Percentiles rank a stretch among this genome's conserved stretches.
Conservation (phyloP, 805 yeast genomes). For the Crinitomyces ghanaensis region DNA sequence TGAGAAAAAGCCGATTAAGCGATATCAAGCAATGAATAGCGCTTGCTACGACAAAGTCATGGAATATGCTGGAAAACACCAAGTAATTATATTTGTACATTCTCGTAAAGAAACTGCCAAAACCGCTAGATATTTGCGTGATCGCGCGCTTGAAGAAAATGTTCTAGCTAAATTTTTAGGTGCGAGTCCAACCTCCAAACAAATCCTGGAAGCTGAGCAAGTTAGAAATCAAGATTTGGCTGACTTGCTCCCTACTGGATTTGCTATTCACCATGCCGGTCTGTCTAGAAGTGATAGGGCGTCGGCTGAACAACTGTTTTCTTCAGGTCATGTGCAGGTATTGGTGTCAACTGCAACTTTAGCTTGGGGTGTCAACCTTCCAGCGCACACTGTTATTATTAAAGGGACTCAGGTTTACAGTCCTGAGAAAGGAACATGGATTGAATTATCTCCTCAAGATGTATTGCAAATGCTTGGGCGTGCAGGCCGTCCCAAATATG, state of each 20-base stretch:
- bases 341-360: slow-evolving; percentile 85
- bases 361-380: slow-evolving; percentile 96
- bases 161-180: slow-evolving; percentile 35
- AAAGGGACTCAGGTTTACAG: slow-evolving; percentile 91
- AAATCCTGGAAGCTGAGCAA: slow-evolving; percentile 55
- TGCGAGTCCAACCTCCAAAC: slow-evolving; percentile 46
- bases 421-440: slow-evolving; percentile 85
- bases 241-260: slow-evolving; percentile 54
- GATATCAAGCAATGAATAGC: slow-evolving; percentile 73
- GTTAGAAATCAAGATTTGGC: slow-evolving; percentile 44
- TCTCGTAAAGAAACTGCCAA: slow-evolving; percentile 84
- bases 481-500: slow-evolving; percentile 95
- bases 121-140: slow-evolving; percentile 66
- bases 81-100: slow-evolving; percentile 83
- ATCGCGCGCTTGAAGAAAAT: slow-evolving; percentile 47
- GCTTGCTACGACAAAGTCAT: slow-evolving; percentile 75
- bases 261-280: slow-evolving; percentile 93
- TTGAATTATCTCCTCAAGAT: slow-evolving; percentile 88
- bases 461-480: slow-evolving; percentile 95
- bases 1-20: slow-evolving; percentile 68
- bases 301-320: slow-evolving; percentile 73
- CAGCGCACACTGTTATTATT: slow-evolving; percentile 88
- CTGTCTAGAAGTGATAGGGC: slow-evolving; percentile 60
- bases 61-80: slow-evolving; percentile 56
- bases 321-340: slow-evolving; percentile 75